Conservation (phyloP, 176 grass and related monocot species). For the Elymus sibiricus region DNA sequence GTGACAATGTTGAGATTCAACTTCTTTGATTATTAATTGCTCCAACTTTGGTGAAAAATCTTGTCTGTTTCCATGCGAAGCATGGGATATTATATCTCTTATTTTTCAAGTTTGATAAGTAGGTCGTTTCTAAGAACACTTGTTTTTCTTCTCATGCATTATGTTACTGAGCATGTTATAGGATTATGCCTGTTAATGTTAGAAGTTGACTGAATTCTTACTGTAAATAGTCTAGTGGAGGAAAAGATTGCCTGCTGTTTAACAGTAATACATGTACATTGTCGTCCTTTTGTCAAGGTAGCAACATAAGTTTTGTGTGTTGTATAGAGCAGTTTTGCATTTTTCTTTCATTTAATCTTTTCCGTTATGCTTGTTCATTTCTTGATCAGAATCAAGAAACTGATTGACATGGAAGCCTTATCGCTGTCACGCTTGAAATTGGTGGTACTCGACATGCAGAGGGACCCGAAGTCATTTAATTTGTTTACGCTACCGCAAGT, state of each 20-base stretch:
- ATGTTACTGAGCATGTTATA: not conserved
- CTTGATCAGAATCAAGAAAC: conserved; percentile 81
- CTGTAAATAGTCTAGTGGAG: not conserved
- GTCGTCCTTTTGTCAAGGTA: not conserved
- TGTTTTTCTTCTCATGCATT: not conserved
- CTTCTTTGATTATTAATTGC: not conserved
- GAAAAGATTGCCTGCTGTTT: not conserved
- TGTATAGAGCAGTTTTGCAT: not conserved
- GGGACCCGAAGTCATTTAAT: conserved; percentile 81
- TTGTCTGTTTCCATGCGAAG: not conserved
- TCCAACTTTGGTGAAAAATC: not conserved
- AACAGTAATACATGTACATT: not conserved
- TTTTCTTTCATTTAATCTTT: not conserved
- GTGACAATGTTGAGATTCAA: not conserved
- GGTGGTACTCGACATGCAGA: conserved; percentile 86
- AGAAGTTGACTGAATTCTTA: not conserved
- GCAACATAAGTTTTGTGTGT: not conserved
- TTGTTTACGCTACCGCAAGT: conserved; percentile 95
- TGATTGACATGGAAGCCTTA: conserved; percentile 86
- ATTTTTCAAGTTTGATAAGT: not conserved
- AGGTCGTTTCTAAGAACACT: not conserved
- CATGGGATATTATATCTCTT: not conserved
- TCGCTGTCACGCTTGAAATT: conserved; percentile 69
- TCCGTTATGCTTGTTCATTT: not conserved
- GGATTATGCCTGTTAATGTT: not conserved